Evolutionary conservation across 192 early-diverging fungal genomes (phyloP), one percentile per base, ranked within the genome.

Genomic region (Coemansia sp.): DNA sequence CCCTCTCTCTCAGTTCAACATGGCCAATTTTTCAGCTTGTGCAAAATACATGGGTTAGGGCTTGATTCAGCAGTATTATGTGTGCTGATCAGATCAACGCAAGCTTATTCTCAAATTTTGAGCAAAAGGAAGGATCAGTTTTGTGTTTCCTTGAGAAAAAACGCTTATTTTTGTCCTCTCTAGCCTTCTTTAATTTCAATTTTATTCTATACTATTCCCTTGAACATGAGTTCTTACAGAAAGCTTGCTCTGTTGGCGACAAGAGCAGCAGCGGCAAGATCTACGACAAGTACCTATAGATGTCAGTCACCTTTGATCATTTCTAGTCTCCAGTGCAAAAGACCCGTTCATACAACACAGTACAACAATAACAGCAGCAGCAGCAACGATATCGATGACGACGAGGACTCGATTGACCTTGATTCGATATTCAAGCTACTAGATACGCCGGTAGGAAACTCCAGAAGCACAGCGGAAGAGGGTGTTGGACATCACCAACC

Each of bases 401-500:
- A 31, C 35, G 67, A 75, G 40, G 43, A 60, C 12, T 64, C 52
- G 20, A 34, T 68, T 3, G 58, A 52, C 29, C 65, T 79, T 18
- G 68, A 67, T 25, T 61, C 71, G 8, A 53, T 79, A 25, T 67
- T 79, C 53, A 64, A 64, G 6, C 57, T 79, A 51, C 64, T 79
- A 20, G 61, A 74, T 37, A 30, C 55, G 18, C 63, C 63, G 1
- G 63, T 31, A 20, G 34, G 25, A 25, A 51, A 48, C 18, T 9
- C 35, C 23, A 34, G 59, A 18, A 42, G 45, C 15, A 10, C 58
- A 8, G 29, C 40, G 34, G 25, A 39, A n/a, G n/a, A n/a, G n/a
- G n/a, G n/a, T n/a, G n/a, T n/a, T n/a, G n/a, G n/a, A n/a, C n/a
- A n/a, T n/a, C 35, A 45, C 26, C 39, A 30, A 8, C 30, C 29